Evolutionary conservation across 106 monocot species (phyloP).

Genomic region (Dendrobium nobile): DNA sequence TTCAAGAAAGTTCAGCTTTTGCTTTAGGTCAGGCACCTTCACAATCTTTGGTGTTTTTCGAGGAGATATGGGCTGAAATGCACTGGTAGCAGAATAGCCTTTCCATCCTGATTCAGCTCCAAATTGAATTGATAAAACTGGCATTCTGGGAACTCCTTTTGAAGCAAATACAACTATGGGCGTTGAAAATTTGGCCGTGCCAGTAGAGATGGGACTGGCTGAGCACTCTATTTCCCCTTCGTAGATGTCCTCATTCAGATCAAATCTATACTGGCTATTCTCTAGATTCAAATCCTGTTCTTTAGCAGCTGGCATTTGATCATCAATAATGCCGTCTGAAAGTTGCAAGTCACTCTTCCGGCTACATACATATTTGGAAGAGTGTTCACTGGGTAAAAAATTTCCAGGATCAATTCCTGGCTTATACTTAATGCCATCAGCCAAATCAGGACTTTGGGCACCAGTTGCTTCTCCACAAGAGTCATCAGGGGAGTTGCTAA

Average conservation of each 20-base stretch:
- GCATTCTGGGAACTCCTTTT: conserved; percentile 37
- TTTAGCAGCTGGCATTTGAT: conserved; percentile 3
- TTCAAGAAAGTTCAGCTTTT: conserved; percentile 24
- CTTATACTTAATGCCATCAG: conserved; percentile 8
- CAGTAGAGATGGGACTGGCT: conserved; percentile 2
- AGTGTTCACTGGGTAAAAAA: conserved; percentile 9
- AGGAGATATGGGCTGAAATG: conserved; percentile 59
- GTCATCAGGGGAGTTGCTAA: conserved; percentile 42
- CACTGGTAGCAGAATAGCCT: conserved; percentile 79
- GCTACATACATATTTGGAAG: conserved; percentile 21
- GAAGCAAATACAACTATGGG: conserved; percentile 51
- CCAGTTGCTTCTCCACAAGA: conserved; percentile 24
- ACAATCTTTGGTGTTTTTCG: conserved; percentile 40
- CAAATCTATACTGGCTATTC: conserved; percentile 30
- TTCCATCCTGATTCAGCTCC: conserved; percentile 57
- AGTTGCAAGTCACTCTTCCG: conserved; percentile 9
- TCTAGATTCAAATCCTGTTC: conserved; percentile 12
- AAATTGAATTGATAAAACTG: conserved; percentile 36
- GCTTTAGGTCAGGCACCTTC: conserved; percentile 25
- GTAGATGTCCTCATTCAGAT: conserved; percentile 55
- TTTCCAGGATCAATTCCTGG: conserved; percentile 6
- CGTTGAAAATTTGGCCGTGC: conserved; percentile 24
- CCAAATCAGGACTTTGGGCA: conserved; percentile 9
- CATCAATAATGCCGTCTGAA: no score
- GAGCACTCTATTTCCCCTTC: conserved; percentile 29